Percentiles rank a stretch among this genome's conserved stretches.
Conservation (phyloP, 2,329 filamentous ascomycete genomes). For the Penicillium brasilianum region DNA sequence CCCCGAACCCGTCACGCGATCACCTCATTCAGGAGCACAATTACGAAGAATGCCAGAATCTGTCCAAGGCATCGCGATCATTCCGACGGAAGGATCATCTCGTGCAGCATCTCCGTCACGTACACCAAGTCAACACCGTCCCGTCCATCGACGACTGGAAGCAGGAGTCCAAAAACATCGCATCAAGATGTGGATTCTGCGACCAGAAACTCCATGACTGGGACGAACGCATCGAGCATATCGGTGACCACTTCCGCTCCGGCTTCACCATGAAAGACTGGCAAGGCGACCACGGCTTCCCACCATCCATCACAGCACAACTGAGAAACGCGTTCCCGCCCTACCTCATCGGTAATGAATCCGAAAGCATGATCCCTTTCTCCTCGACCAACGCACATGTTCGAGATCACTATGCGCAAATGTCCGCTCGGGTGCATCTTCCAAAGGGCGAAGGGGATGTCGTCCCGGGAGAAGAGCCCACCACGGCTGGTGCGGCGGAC, state of each 20-base stretch:
- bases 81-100: constrained; percentile 64
- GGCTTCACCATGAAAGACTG: constrained; percentile 59
- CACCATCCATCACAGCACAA: constrained; percentile 20
- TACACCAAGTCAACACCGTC: constrained; percentile 51
- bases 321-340: constrained; percentile 26
- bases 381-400: constrained; percentile 22
- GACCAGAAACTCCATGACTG: constrained; percentile 52
- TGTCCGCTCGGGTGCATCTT: constrained; percentile 6
- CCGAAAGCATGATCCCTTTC: constrained; percentile 25
- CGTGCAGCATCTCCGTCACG: constrained; percentile 58
- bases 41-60: constrained; percentile 57
- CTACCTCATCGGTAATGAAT: constrained; percentile 26
- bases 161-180: constrained; percentile 49
- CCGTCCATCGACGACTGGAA: constrained; percentile 29
- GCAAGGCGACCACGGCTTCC: constrained; percentile 54
- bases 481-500: background rate
- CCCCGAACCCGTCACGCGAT: constrained; percentile 48
- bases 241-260: constrained; percentile 58
- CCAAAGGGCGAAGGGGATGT: background rate
- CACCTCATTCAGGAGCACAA: constrained; percentile 57
- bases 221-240: constrained; percentile 57
- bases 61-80: constrained; percentile 53
- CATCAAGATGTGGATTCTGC: constrained; percentile 59
- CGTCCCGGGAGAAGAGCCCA: background rate
- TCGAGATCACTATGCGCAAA: constrained; percentile 23